These are phyloP conservation scores for Calocera viscosa DNA, from an alignment of 768 basidiomycete genomes.

Conservation along the genomic window DNA sequence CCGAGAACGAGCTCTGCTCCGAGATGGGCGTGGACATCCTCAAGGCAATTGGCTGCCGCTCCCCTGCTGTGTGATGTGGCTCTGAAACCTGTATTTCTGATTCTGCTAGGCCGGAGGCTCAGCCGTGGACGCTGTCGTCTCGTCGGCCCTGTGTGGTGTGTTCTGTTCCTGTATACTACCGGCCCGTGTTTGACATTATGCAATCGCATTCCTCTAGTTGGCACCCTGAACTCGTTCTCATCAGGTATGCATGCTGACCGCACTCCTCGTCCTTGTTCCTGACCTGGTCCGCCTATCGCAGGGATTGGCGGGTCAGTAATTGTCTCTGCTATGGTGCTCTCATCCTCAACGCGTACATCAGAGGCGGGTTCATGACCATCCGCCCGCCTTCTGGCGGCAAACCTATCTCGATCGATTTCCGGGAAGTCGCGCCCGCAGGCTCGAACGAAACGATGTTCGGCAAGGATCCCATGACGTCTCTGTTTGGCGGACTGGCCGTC, in stretches of 20 bases:
- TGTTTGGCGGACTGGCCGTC: constrained; percentile 71
- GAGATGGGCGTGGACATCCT: constrained; percentile 66
- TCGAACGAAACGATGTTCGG: constrained; percentile 69
- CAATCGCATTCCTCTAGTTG: constrained; percentile 24
- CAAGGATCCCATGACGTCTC: constrained; percentile 40
- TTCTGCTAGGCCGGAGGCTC: constrained; percentile 58
- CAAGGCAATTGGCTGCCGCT: constrained; percentile 26
- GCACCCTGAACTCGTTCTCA: constrained; percentile 74
- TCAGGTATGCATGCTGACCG: constrained; percentile 25
- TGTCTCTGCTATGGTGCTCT: background rate
- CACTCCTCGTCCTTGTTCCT: background rate
- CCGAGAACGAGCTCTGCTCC: constrained; percentile 78
- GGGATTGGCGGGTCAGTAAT: constrained; percentile 42
- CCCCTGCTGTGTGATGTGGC: background rate
- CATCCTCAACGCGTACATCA: background rate
- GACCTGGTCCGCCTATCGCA: constrained; percentile 43
- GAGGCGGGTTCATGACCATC: constrained; percentile 76
- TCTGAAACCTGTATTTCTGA: background rate
- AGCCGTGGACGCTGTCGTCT: constrained; percentile 78
- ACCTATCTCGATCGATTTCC: constrained; percentile 64
- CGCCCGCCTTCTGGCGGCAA: constrained; percentile 40
- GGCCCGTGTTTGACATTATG: constrained; percentile 26
- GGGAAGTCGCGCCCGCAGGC: constrained; percentile 69
- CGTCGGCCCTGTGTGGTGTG: constrained; percentile 53
- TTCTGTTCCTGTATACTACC: background rate